Evolutionary conservation across 2,329 filamentous ascomycete species (phyloP), one percentile per base, ranked within the genome.

Genomic region (Fusarium concolor): DNA sequence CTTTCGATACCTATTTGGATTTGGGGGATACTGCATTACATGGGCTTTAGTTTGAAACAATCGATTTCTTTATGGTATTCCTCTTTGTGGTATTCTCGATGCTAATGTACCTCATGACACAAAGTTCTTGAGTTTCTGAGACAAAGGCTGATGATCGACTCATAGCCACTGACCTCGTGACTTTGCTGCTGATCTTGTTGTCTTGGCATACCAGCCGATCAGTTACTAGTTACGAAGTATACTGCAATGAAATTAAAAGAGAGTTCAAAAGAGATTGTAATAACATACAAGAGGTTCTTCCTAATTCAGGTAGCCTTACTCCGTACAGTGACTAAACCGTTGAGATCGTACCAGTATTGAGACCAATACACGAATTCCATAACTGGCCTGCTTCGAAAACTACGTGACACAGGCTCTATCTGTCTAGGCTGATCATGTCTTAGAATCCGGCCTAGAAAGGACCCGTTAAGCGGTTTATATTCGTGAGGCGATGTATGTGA

Each of bases 1-100:
- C 58, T 70, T 69, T 67, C 53, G 67, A 69, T 69, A 69, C 66
- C 67, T 70, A 70, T 70, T 70, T 68, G 66, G 62, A 67, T 45
- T 67, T 67, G 33, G 42, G 26, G 52, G 24, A 63, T 39, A 45
- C 20, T 15, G 22, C 26, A 43, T 67, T 55, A 55, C 47, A 66
- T 50, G 42, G 49, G 37, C 41, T 42, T 58, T 53, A 8, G n/a
- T 28, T 62, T 50, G 31, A 38, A 38, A 42, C 24, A 28, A 29
- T 37, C 10, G 1, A 8, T n/a, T 8, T 14, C 3, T 10, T 6
- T n/a, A n/a, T 35, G 37, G 51, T 10, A 28, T 24, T 28, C 43
- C 33, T 22, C 35, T 18, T 28, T 29, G 17, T 35, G n/a, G 7
- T 39, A 12, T 20, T 12, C 17, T 18, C n/a, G 6, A 41, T 35